Evolutionary conservation across 768 basidiomycete species (phyloP).

Genomic region (Boletus edulis): DNA sequence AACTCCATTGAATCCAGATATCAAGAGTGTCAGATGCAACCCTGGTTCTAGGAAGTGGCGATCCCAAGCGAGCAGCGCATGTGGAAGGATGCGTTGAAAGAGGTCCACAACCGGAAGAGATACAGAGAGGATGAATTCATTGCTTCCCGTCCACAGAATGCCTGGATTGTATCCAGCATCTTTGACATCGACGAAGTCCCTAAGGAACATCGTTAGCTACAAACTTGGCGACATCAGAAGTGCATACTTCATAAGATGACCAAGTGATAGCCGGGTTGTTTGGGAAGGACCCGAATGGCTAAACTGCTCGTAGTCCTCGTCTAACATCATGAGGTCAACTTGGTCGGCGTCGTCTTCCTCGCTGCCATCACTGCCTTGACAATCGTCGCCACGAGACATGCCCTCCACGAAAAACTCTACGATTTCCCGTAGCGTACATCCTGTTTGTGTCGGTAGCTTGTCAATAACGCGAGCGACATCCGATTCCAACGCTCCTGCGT

Average conservation of each 20-base stretch:
- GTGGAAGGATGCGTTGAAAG: constrained; percentile 52
- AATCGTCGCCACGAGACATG: constrained; percentile 32
- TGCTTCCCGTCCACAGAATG: constrained; percentile 46
- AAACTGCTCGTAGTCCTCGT: constrained; percentile 4
- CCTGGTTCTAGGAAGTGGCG: constrained; percentile 54
- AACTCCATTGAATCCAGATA: constrained; percentile 50
- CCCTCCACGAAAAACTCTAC: constrained; percentile 40
- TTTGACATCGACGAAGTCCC: constrained; percentile 61
- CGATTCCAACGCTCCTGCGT: constrained; percentile 37
- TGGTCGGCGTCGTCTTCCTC: constrained; percentile 39
- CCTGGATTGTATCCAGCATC: constrained; percentile 60
- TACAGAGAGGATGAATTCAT: constrained; percentile 54
- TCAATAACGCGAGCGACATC: constrained; percentile 44
- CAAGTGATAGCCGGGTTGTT: neutral
- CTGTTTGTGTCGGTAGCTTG: constrained; percentile 39
- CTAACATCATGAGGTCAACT: constrained; percentile 12
- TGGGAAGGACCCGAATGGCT: neutral
- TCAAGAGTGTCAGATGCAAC: constrained; percentile 62
- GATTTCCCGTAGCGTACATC: constrained; percentile 45
- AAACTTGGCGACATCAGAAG: neutral
- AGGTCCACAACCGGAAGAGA: constrained; percentile 55
- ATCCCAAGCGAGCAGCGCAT: constrained; percentile 76
- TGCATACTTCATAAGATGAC: constrained; percentile 3
- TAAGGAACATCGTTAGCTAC: constrained; percentile 16
- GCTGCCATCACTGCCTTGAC: constrained; percentile 34